phyloP scores from a whole-genome alignment of 345 rosid genomes.

The Salix arbutifolia region DNA sequence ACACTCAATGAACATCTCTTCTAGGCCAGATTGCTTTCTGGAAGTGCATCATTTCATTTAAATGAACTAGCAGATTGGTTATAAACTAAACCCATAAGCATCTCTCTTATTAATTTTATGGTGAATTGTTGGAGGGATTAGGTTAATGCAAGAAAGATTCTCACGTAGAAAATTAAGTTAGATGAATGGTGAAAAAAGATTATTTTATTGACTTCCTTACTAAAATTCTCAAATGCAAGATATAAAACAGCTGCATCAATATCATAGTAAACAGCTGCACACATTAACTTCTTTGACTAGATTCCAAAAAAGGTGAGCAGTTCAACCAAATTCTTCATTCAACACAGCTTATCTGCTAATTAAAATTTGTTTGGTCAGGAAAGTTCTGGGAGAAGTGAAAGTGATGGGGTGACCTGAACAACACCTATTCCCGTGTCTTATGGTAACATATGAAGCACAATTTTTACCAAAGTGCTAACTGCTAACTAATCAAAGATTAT shows the following conservation, averaged over 20 bases:
- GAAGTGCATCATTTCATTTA: too few relatives aligned
- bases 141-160: conserved; percentile 33
- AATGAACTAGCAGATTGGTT: too few relatives aligned
- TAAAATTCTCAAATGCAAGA: conserved; percentile 47
- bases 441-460: background rate
- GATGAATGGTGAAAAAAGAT: conserved; percentile 18
- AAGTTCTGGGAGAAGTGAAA: conserved; percentile 2
- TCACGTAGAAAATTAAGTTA: conserved; percentile 13
- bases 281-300: conserved; percentile 36
- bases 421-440: background rate
- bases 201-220: conserved; percentile 31
- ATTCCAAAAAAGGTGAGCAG: conserved; percentile 7
- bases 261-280: conserved; percentile 44
- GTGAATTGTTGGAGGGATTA: conserved; percentile 20
- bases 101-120: too few relatives aligned
- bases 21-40: too few relatives aligned
- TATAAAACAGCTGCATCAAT: conserved; percentile 43
- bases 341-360: conserved; percentile 4
- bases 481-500: background rate
- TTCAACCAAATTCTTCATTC: conserved; percentile 11
- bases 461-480: background rate
- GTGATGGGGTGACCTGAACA: background rate
- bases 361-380: background rate
- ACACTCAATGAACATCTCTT: too few relatives aligned
- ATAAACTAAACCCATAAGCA: too few relatives aligned